phyloP scores from a whole-genome alignment of 2,329 filamentous ascomycete species.

The Hypoxylon sp. region DNA sequence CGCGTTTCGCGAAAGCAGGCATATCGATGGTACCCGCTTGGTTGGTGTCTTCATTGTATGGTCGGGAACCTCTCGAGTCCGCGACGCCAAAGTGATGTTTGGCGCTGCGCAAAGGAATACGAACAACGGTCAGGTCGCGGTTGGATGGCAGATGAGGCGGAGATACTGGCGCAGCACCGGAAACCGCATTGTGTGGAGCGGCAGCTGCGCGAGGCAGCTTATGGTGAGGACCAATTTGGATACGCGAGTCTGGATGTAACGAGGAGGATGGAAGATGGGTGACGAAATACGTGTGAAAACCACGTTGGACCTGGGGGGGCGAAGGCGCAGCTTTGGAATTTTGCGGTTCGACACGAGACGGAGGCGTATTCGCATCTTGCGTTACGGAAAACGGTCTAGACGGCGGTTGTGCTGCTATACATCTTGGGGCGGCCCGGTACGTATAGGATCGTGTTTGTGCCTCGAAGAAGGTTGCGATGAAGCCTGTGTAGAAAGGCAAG shows the following conservation, averaged over 20 bases:
- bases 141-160: slow-evolving; percentile 71
- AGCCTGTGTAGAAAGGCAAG: slow-evolving; percentile 45
- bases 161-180: slow-evolving; percentile 70
- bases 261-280: slow-evolving; percentile 95
- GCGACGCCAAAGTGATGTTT: slow-evolving; percentile 95
- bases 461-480: slow-evolving; percentile 54
- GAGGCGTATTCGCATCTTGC: slow-evolving; percentile 22
- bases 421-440: slow-evolving; percentile 17
- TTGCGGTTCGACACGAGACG: slow-evolving; percentile 25
- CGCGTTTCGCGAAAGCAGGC: slow-evolving; percentile 89
- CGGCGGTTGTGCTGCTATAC: slow-evolving; percentile 12
- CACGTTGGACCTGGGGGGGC: slow-evolving; percentile 57
- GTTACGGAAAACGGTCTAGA: slow-evolving; percentile 33
- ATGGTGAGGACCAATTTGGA: slow-evolving; percentile 77
- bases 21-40: slow-evolving; percentile 95
- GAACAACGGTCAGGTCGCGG: slow-evolving; percentile 91
- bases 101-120: slow-evolving; percentile 91
- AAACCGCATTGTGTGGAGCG: slow-evolving; percentile 76
- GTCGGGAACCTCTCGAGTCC: slow-evolving; percentile 83
- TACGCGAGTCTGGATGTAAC: slow-evolving; percentile 85
- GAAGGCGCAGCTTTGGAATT: slow-evolving; percentile 18
- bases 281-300: slow-evolving; percentile 97
- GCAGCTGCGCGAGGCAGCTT: slow-evolving; percentile 89
- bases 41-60: slow-evolving; percentile 93
- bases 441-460: slow-evolving; percentile 43